Evolutionary conservation across 2,329 filamentous ascomycete species (phyloP), one percentile per base, ranked within the genome.

Genomic region (Fulvia fulva): DNA sequence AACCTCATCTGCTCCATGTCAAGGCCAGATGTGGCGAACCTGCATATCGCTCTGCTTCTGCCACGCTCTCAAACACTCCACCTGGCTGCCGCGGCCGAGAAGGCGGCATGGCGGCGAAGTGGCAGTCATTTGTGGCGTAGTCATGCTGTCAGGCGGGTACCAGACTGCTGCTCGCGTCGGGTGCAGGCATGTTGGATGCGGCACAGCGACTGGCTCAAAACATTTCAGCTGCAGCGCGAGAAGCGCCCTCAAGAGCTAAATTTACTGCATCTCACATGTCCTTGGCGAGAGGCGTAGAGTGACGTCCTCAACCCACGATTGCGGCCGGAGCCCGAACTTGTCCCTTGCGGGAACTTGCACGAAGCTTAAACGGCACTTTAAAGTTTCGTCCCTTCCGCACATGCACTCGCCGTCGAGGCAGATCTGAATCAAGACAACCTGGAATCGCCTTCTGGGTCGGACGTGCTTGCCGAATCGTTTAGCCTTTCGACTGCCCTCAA

Each of bases 191-290:
- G n/a, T 19, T 44, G 34, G 47, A 12, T 21, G 32, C n/a, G 28
- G 46, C 46, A 21, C 22, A 37, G n/a, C 16, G 19, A 21, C 37
- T 32, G 53, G 47, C 25, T 46, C 41, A 32, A 28, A 28, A 23
- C 22, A 49, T 56, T 56, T 59, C 7, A 50, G 28, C 53, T 59
- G 53, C 57, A 59, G 57, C 57, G 57, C 57, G 53, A 56, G 53
- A 56, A 53, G 57, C 57, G 57, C 57, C 49, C 41, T n/a, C 26
- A n/a, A 6, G 28, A 37, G 46, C 53, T 50, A 56, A 46, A 23
- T 52, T 53, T 44, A 41, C 3, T 41, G 46, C 28, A 56, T 37
- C 28, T 56, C 44, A 22, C 43, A 22, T 55, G 52, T 32, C 41
- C 46, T 22, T 50, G 45, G 53, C n/a, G 30, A n/a, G 23, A 22